A percentile compares a stretch with the other conserved stretches of the same genome.
Evolutionary conservation across 2,329 filamentous ascomycete genomes (phyloP).

Genomic region (Anisogramma anomala): DNA sequence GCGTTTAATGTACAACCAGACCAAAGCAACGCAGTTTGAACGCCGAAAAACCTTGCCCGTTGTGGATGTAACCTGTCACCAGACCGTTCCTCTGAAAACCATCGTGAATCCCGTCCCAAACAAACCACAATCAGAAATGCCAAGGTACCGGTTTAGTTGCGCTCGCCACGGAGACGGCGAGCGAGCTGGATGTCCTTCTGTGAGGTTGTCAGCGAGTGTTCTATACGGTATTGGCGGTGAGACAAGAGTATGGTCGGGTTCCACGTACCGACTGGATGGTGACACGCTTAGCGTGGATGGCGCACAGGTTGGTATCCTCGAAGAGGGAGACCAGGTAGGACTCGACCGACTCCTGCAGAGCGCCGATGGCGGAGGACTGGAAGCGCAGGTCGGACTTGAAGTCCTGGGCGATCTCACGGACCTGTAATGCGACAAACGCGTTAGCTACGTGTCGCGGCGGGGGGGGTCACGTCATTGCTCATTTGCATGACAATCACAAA

Average conservation of each 20-base stretch:
- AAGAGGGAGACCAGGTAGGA: conserved; percentile 97
- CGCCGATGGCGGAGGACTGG: conserved; percentile 96
- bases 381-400: conserved; percentile 94
- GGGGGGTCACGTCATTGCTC: too few species aligned
- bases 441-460: too few species aligned
- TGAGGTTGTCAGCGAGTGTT: conserved; percentile 25
- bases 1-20: conserved; percentile 31
- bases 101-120: conserved; percentile 28
- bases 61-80: conserved; percentile 27
- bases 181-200: conserved; percentile 93
- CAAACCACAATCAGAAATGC: conserved; percentile 17
- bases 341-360: conserved; percentile 96
- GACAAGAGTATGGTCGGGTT: too few species aligned
- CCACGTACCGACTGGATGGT: conserved; percentile 67
- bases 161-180: conserved; percentile 86
- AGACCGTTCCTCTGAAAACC: conserved; percentile 30
- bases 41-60: conserved; percentile 30
- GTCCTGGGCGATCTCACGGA: conserved; percentile 92
- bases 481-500: not conserved
- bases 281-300: conserved; percentile 98
- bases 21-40: conserved; percentile 29
- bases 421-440: conserved; percentile 27
- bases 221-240: too few species aligned
- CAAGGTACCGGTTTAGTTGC: conserved; percentile 49
- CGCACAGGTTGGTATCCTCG: conserved; percentile 96